These are phyloP conservation scores for Penicillium waksmanii DNA, from an alignment of 495 filamentous ascomycete species.

Conservation along the genomic window DNA sequence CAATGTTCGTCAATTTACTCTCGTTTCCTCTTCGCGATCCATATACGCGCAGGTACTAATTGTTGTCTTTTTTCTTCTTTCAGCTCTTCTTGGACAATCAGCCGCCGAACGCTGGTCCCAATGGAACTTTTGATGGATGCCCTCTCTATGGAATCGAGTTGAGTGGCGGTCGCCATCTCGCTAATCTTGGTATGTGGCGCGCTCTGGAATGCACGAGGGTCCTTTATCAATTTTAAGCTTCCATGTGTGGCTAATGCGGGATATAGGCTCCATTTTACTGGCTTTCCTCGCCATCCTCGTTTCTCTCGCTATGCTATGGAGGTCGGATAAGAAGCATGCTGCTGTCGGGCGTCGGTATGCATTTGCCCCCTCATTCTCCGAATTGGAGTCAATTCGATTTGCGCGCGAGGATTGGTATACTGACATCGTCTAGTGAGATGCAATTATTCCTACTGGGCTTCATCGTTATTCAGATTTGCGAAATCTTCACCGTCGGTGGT, in stretches of 20 bases:
- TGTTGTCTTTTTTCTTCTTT: neutral
- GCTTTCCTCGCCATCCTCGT: slow-evolving; percentile 74
- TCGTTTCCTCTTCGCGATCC: neutral
- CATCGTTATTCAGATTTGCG: slow-evolving; percentile 87
- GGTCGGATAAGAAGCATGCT: slow-evolving; percentile 90
- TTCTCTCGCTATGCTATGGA: slow-evolving; percentile 66
- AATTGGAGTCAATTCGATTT: neutral
- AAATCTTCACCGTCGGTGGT: slow-evolving; percentile 92
- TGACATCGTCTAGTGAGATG: slow-evolving; percentile 72
- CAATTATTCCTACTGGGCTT: slow-evolving; percentile 90
- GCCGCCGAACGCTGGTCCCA: slow-evolving; percentile 38
- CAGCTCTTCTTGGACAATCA: slow-evolving; percentile 57
- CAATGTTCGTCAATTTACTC: slow-evolving; percentile 70
- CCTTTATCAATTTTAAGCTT: too few species aligned
- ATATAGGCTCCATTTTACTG: slow-evolving; percentile 85
- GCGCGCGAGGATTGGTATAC: neutral
- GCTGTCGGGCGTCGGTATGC: slow-evolving; percentile 89
- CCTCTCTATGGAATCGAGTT: slow-evolving; percentile 72
- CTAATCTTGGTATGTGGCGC: slow-evolving; percentile 77
- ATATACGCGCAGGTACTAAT: neutral
- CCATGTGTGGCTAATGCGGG: slow-evolving; percentile 4
- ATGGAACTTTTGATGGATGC: slow-evolving; percentile 65
- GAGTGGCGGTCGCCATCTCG: slow-evolving; percentile 63
- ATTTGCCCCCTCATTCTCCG: slow-evolving; percentile 2
- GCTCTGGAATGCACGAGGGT: neutral